Evolutionary conservation across 1,284 basidiomycete species (phyloP), one percentile per base, ranked within the genome.

Genomic region (Boletus subluridellus): DNA sequence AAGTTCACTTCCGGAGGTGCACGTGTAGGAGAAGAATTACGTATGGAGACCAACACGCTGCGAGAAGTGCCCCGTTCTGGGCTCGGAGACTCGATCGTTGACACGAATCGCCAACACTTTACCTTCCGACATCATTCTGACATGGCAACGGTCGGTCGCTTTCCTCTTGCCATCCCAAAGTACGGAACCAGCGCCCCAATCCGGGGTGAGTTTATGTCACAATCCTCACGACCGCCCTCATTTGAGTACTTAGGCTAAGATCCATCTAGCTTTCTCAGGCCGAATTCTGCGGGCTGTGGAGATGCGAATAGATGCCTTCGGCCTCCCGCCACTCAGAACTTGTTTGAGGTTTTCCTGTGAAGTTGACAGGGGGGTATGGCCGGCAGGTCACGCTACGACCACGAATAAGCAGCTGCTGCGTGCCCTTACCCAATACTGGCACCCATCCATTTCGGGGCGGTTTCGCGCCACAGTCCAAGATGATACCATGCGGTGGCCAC

Each of bases 401-500:
- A 54, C 69, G 54, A 60, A 61, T 53, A 46, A 51, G 46, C 49
- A 28, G 37, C 51, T 58, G 61, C 66, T 68, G 62, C 62, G 60
- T 71, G 61, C 68, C 68, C 68, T 73, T 71, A 14, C 51, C 70
- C 69, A 68, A 21, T 69, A 57, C 58, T 51, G 65, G 53, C 60
- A 63, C 37, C 54, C 57, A 63, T 61, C 71, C 70, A 56, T 69
- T 69, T 69, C 57, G 58, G 68, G 68, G 54, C 60, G 56, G 60
- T 52, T 53, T 66, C 60, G 67, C 63, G 69, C 72, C 72, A 74
- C 73, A 72, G 58, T 60, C 48, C 66, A 54, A 59, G 63, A 64
- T 66, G 69, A 57, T 52, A 61, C 68, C 70, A 71, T 73, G 70
- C 60, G 70, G 70, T 58, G 54, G 49, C 73, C 70, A 71, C 72